Base-by-base conservation (phyloP, 2,329 filamentous ascomycete genomes). In the Epichloe bromicola region DNA sequence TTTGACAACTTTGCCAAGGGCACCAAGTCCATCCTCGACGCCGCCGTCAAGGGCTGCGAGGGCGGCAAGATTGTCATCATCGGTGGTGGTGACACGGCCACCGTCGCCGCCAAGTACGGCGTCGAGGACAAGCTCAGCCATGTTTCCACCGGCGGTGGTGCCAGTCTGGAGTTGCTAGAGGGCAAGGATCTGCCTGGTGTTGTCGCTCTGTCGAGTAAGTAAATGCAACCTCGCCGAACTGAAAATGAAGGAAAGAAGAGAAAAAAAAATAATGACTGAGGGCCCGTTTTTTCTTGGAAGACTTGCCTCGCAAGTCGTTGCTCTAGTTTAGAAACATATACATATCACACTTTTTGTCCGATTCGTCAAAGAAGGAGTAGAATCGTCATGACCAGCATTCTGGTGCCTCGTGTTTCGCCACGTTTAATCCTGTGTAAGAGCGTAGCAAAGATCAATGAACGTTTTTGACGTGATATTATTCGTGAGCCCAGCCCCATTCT, bases 121-220 rank as follows among this genome's bases (percentile, higher is more conserved):
- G 91, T 88, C 56, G 93, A 98, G 79, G 83, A 88, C 72, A 94
- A 97, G 82, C 80, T 97, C 65, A 96, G 89, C 76, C 93, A 98
- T 75, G 93, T 98, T 57, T 95, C 89, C 48, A 98, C 93, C 34
- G 93, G 93, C 61, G 93, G 93, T 65, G 93, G 93, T 73, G 93
- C 93, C 59, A 91, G 85, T 62, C 77, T 98, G 65, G 93, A 98
- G 79, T 76, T 98, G 63, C 82, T 98, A 56, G 93, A 98, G 80
- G 93, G 93, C 72, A 98, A 98, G 81, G 91, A 88, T 58, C 78
- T 98, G 65, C 93, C 93, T 52, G 93, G 93, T 76, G 90, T 98
- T 57, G 76, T 79, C 64, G 91, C 91, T 62, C 82, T 98, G 68
- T 96, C 90, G 72, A 82, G 78, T 72, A 82, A 82, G 74, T 84